Evolutionary conservation across 352 stramenopile genomes (phyloP), one percentile per base, ranked within the genome.

Genomic region (Globisporangium ultimum): DNA sequence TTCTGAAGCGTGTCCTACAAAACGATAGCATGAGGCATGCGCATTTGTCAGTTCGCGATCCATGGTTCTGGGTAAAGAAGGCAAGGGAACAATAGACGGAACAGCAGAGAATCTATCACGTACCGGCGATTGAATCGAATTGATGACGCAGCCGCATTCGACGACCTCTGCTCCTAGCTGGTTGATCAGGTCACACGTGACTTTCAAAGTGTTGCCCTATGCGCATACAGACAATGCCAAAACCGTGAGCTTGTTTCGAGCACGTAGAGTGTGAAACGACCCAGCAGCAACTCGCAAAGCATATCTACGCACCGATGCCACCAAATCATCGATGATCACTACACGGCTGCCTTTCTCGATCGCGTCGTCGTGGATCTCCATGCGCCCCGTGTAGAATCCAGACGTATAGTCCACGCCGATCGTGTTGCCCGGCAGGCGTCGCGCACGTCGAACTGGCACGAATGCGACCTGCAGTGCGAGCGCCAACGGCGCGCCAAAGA

Each of bases 341-440:
- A 92, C 80, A 57, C 84, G 82, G 9, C 65, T 78, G 54, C 82
- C 84, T 17, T 68, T 74, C 10, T 75, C 68, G 57, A 94, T 88
- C n/a, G 80, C 78, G 50, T 94, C 82, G 43, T 88, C 76, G 59
- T 94, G 84, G 50, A 93, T 88, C 63, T 93, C 84, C 74, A 92
- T 76, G 12, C 84, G 76, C 0, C 80, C 79, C 0, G 76, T 75
- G 61, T 80, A 88, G 46, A 89, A 94, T 11, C 83, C 80, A 28
- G 80, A 89, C 9, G 75, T 80, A 68, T 89, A 94, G 62, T 94
- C 80, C 43, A 93, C 74, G n/a, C 84, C 84, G 50, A 94, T 78
- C 0, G 77, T 84, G 60, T 87, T 79, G 34, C 82, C 77, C 0
- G 78, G 80, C 32, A 94, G 57, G 51, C 78, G 73, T 11, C 78